Base-by-base conservation (phyloP, 352 stramenopile species). In the Albugo laibachii region DNA sequence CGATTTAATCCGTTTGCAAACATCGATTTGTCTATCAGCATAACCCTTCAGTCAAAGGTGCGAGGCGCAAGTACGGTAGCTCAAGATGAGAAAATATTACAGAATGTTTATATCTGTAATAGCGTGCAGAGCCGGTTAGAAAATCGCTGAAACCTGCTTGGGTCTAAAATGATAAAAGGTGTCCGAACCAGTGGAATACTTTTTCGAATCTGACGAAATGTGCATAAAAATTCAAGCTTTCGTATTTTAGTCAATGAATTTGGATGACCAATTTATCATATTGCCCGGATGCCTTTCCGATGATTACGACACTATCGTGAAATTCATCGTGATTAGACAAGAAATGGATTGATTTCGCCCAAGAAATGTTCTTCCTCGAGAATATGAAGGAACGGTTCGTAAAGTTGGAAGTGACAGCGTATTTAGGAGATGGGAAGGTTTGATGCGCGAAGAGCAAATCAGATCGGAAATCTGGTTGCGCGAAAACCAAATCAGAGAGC, bases 131-230 rank as follows among this genome's bases (percentile, higher is more conserved):
- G 56, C n/a, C 54, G 24, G 49, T 48, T 56, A 5, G 51, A 62
- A 40, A 38, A 58, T n/a, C 36, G 56, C 4, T 49, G 52, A 18
- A 13, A 62, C 34, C 36, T 59, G 0, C 38, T 56, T 6, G 56
- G 53, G 10, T 62, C 58, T 8, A 24, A 43, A 3, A 19, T 43
- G 38, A 3, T 10, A 8, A 24, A 10, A 8, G 38, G 3, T 10
- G 49, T n/a, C 19, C 8, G 15, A 60, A n/a, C 19, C 52, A 18
- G 55, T 62, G 39, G 34, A 59, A n/a, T 44, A 59, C 18, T 16
- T 62, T 44, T 8, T 62, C 16, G 13, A 16, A 13, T 58, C 58
- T 15, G 42, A 62, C 4, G 48, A 62, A 18, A 38, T 62, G 21
- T 59, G 52, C 15, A 27, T 58, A 11, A 16, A 38, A 4, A 15